Evolutionary conservation across 2,329 filamentous ascomycete species (phyloP).

Genomic region (Apiospora arundinis): DNA sequence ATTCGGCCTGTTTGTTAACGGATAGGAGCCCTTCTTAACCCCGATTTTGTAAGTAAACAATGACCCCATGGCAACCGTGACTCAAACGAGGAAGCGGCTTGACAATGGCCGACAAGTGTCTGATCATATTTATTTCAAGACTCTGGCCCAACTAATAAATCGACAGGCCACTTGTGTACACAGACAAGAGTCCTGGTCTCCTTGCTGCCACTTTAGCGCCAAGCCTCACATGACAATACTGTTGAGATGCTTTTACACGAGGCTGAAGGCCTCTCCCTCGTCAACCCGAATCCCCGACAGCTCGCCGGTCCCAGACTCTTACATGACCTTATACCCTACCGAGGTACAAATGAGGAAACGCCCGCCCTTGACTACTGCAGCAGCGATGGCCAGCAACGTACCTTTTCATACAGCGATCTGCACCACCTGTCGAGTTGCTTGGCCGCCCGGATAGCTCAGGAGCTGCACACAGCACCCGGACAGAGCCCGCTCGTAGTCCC

Average conservation of each 20-base stretch:
- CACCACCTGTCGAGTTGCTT: constrained; percentile 63
- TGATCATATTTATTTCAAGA: background rate
- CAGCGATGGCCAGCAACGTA: constrained; percentile 25
- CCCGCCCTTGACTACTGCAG: constrained; percentile 25
- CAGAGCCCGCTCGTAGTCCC: constrained; percentile 66
- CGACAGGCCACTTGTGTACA: background rate
- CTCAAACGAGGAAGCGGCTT: background rate
- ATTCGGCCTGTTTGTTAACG: background rate
- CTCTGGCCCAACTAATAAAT: background rate
- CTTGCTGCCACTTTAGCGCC: background rate
- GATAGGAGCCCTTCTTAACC: background rate
- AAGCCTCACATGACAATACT: background rate
- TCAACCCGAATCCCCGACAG: constrained; percentile 50
- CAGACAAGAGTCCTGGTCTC: background rate
- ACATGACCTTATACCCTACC: constrained; percentile 38
- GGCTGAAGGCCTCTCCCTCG: constrained; percentile 46
- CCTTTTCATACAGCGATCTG: constrained; percentile 67
- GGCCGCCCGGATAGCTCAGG: constrained; percentile 55
- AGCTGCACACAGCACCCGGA: constrained; percentile 34
- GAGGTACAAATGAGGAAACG: background rate
- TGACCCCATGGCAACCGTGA: background rate
- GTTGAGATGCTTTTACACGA: constrained; percentile 10
- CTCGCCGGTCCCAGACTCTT: constrained; percentile 53
- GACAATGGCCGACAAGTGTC: background rate
- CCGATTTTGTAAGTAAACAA: background rate